Base-by-base conservation (phyloP, 306 rosid species). In the Cucurbita ficifolia region DNA sequence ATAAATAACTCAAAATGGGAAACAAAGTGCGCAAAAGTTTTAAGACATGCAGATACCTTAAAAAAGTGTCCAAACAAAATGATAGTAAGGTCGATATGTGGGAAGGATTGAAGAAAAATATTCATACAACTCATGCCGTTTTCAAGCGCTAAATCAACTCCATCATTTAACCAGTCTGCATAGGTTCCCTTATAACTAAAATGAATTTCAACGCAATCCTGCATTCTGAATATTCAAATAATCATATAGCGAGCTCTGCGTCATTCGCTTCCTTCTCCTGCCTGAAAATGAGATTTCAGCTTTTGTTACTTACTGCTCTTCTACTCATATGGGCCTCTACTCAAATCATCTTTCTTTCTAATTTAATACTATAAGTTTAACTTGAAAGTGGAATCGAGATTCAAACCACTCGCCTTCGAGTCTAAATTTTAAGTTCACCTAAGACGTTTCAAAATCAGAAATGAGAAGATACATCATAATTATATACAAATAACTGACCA, bases 251-350 rank as follows among this genome's bases (percentile, higher is more conserved):
- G n/a, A 46, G 58, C 16, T 70, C 4, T 8, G 14, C 45, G n/a
- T 70, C 74, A 70, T 17, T 33, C 52, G 39, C 54, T 73, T 14
- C 67, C 67, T 73, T 19, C 63, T 24, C 39, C 54, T 10, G 49
- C 96, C 98, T 92, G 91, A 82, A 86, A 61, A 79, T 76, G 10
- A 45, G 46, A 79, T 43, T 75, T 33, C 52, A 35, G 24, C 53
- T 12, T 8, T 9, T 10, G 18, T 65, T 43, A 29, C 33, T 29
- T 29, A 29, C 33, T 29, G 33, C 33, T n/a, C n/a, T n/a, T n/a
- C n/a, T 29, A 29, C 33, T 29, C 33, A 29, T 29, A 29, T 29
- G 33, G 33, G n/a, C n/a, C 33, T 0, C 33, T 29, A 29, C 33
- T 29, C 33, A 29, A 29, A 29, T 29, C 33, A 29, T 29, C 33